Evolutionary conservation across 768 basidiomycete genomes (phyloP), one percentile per base, ranked within the genome.

Genomic region (Gloeopeniophorella convolvens): DNA sequence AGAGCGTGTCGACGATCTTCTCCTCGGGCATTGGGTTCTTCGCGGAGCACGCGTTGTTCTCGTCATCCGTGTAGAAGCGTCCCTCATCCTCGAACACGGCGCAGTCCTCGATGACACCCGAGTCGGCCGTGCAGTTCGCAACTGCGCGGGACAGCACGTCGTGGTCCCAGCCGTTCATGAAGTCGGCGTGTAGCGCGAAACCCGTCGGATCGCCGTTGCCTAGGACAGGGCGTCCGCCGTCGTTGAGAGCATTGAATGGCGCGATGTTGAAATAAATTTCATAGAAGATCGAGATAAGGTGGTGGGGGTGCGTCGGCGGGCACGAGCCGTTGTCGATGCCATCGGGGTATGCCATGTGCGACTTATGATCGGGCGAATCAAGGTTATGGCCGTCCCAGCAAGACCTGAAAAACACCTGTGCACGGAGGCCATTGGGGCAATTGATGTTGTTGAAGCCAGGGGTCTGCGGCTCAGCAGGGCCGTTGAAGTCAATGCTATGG

Each of bases 121-220:
- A 52, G 6, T 1, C 3, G 24, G n/a, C 35, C 6, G 54, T 64
- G 37, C 68, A 70, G 3, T 51, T 36, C 26, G 66, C 58, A 32
- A 76, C 56, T 5, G 72, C 75, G 11, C 51, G 52, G 42, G 60
- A 58, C n/a, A 77, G 68, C 11, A 72, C 59, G n/a, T 54, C 61
- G 0, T 54, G 44, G 42, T 72, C 64, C 75, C 75, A 76, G 5
- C 75, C 72, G 44, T 68, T 67, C 49, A 63, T 57, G 54, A 68
- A 70, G 54, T 72, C 70, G 4, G 63, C 68, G 48, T 68, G 66
- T 32, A 66, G 58, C 23, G 70, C 72, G 52, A 67, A 69, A 3
- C 73, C 72, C 5, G 72, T 73, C 5, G 71, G 65, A 51, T 77
- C 75, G 23, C 70, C 72, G 48, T 68, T 67, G 12, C 74, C 61